Evolutionary conservation across 805 yeast species (phyloP).

Genomic region (Lipomyces sp.): DNA sequence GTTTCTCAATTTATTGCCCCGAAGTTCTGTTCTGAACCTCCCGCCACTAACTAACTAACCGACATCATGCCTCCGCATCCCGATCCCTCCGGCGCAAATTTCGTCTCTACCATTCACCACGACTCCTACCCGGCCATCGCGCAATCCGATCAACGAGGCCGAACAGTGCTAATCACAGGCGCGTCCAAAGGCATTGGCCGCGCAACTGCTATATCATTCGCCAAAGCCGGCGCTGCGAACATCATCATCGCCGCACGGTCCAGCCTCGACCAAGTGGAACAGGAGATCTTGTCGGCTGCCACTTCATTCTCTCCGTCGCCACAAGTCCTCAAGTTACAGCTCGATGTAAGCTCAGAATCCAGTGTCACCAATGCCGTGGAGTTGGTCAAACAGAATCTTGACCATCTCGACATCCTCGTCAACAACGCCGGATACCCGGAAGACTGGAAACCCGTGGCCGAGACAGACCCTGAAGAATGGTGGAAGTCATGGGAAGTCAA

Average conservation of each 20-base stretch:
- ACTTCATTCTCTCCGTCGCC: neutral
- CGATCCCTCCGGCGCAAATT: no score
- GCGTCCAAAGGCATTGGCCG: slow-evolving; percentile 15
- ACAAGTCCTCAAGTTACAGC: slow-evolving; percentile 1
- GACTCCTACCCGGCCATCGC: no score
- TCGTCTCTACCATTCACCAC: no score
- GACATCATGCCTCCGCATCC: no score
- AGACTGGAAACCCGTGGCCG: slow-evolving; percentile 49
- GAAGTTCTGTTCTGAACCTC: no score
- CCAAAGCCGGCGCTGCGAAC: slow-evolving; percentile 14
- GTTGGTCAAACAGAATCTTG: neutral
- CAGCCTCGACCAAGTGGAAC: neutral
- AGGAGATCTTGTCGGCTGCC: neutral
- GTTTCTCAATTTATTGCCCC: no score
- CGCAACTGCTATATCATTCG: slow-evolving; percentile 11
- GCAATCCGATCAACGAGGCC: neutral
- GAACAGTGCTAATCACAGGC: slow-evolving; percentile 18
- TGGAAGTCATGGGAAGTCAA: slow-evolving; percentile 46
- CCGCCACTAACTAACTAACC: no score
- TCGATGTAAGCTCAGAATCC: neutral
- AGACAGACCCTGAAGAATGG: slow-evolving; percentile 45
- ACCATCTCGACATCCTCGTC: neutral
- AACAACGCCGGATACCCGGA: neutral
- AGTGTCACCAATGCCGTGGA: neutral
- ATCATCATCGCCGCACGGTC: slow-evolving; percentile 5